Conservation (phyloP, 148 eudicot species). For the Simmondsia chinensis region DNA sequence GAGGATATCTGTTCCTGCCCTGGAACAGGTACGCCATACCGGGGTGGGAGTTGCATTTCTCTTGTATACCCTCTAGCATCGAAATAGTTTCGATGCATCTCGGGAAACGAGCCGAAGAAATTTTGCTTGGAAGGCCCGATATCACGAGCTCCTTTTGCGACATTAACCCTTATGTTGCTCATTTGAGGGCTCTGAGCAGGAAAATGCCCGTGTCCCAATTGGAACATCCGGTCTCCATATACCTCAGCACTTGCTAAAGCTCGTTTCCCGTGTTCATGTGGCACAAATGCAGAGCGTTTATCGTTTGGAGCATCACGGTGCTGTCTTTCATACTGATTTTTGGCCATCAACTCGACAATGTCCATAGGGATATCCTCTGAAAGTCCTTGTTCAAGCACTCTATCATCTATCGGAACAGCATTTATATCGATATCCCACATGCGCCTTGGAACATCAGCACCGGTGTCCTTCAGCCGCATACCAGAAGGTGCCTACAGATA, state of each 20-base stretch:
- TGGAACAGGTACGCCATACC: conserved; percentile 16
- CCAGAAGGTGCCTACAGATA: conserved; percentile 2
- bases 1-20: conserved; percentile 19
- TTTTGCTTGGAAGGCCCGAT: conserved; percentile 6
- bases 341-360: conserved; percentile 61
- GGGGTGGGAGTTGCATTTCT: conserved; percentile 17
- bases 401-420: conserved; percentile 23
- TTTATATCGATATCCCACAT: conserved; percentile 17
- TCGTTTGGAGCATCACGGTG: conserved; percentile 17
- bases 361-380: conserved; percentile 72
- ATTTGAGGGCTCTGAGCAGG: conserved; percentile 11
- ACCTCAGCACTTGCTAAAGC: conserved; percentile 4
- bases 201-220: conserved; percentile 8
- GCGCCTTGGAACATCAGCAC: conserved; percentile 23
- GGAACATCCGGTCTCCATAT: conserved; percentile 13
- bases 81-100: conserved; percentile 12
- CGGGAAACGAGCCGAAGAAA: conserved; percentile 12
- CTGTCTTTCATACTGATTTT: conserved; percentile 55
- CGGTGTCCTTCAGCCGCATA: conserved; percentile 8
- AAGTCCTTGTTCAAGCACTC: conserved; percentile 11
- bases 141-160: conserved; percentile 17
- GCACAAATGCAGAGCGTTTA: conserved; percentile 2
- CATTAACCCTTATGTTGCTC: conserved; percentile 7
- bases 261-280: conserved; percentile 4
- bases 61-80: conserved; percentile 9